Base-by-base conservation (phyloP, 345 rosid species). In the rapeseed (Brassica napus) region DNA sequence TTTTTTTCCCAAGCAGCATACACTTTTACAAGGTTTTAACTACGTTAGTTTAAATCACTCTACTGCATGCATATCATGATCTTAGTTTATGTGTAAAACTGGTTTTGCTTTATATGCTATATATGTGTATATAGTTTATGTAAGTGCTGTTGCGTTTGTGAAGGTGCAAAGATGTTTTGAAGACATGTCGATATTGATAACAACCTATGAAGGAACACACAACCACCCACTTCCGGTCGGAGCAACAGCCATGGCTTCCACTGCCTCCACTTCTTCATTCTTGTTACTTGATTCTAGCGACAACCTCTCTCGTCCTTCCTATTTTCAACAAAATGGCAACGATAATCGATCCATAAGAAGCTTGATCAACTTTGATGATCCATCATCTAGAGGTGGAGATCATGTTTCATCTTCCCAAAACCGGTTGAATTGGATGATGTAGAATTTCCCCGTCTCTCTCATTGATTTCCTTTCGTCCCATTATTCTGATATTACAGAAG, bases 201-300 rank as follows among this genome's bases (percentile, higher is more conserved):
- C 86, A 68, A 85, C 87, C 2, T 85, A 85, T 77, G 87, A 85
- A 76, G 87, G 87, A 73, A 83, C 78, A 82, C 88, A 85, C 37
- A 83, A 85, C 80, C 88, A 85, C 18, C 85, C 88, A 69, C 83
- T 85, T 42, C 85, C 88, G 4, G 77, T 79, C 10, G 80, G 79
- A 69, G 88, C 88, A 66, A 83, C 88, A 69, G 83, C 88, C 24
- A 81, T 85, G 88, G 86, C 88, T 65, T 78, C 88, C 9, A 85
- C 83, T 64, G 75, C 88, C 4, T 76, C 81, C 5, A 65, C 68
- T 71, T 81, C 83, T 65, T 73, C 80, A 24, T 81, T 81, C 77
- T 71, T 75, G 73, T 65, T 81, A 75, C 83, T 81, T 7, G 80
- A 81, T 58, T 81, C 83, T 0, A 76, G 83, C 8, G 83, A 81